Evolutionary conservation across 805 yeast genomes (phyloP).

Genomic region (Candida nonsorbophila): DNA sequence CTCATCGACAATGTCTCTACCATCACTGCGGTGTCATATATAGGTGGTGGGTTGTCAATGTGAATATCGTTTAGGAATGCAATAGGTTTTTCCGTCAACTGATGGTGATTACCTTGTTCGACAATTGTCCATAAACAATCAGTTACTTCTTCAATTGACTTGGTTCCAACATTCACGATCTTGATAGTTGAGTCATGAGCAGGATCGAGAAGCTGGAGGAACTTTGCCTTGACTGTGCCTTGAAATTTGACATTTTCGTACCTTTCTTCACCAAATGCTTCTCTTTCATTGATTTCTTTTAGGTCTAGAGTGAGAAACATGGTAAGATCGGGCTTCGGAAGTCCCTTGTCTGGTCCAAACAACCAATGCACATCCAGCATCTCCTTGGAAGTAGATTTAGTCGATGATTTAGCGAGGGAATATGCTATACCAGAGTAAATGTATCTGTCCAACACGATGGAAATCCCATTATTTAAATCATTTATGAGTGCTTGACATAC

Average conservation of each 20-base stretch:
- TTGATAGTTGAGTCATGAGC: slow-evolving; percentile 24
- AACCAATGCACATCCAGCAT: slow-evolving; percentile 67
- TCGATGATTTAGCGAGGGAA: slow-evolving; percentile 68
- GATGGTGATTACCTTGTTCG: slow-evolving; percentile 2
- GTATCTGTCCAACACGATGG: slow-evolving; percentile 77
- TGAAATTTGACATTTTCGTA: slow-evolving; percentile 80
- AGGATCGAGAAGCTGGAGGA: slow-evolving; percentile 39
- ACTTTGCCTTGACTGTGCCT: slow-evolving; percentile 57
- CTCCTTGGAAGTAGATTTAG: slow-evolving; percentile 7
- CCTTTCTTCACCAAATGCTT: slow-evolving; percentile 91
- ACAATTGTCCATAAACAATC: slow-evolving; percentile 37
- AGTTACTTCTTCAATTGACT: slow-evolving; percentile 52
- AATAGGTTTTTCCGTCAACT: too few species aligned
- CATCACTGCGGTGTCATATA: too few species aligned
- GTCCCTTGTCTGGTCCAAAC: slow-evolving; percentile 70
- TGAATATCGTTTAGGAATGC: too few species aligned
- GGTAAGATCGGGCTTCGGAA: slow-evolving; percentile 82
- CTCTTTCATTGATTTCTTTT: slow-evolving; percentile 44
- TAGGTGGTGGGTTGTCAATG: too few species aligned
- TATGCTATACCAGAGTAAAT: slow-evolving; percentile 92
- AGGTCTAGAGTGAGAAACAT: slow-evolving; percentile 62
- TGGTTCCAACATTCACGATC: slow-evolving; percentile 56
- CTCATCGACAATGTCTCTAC: too few species aligned
- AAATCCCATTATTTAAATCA: slow-evolving; percentile 46
- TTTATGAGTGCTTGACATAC: slow-evolving; percentile 41